Evolutionary conservation across 352 stramenopile genomes (phyloP), one percentile per base, ranked within the genome.

Genomic region (Thalassiosira ordinaria): DNA sequence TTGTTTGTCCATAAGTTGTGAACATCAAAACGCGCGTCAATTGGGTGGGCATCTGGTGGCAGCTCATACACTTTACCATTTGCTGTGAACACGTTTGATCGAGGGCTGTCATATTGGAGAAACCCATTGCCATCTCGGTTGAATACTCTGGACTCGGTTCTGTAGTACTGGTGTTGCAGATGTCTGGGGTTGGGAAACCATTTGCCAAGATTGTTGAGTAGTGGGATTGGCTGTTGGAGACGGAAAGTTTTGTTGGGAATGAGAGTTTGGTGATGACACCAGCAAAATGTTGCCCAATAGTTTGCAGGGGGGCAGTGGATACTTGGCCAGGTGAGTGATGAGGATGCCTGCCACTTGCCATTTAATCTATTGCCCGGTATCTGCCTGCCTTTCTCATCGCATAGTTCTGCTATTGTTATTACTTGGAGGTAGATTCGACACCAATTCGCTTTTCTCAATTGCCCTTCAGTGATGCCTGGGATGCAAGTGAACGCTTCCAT

Each of bases 401-500:
- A n/a, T 8, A 74, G 18, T 8, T 69, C 60, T n/a, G 49, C 20
- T 0, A 74, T 64, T 41, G 64, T 65, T 3, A 65, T 41, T 0
- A 64, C 35, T 1, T 37, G 2, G 0, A 65, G 22, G 37, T 65
- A 65, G 0, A 74, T 0, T 0, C 63, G 6, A 31, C 51, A 55
- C 0, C 33, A 52, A 24, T 72, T 72, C 3, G 51, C 64, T n/a
- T 74, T 53, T 8, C 1, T 16, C 0, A 57, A 24, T 0, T 9
- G 14, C 1, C 24, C 52, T 2, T 1, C 27, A 0, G 64, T 65
- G 22, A 64, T 46, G 0, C 33, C 5, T 29, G 26, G 52, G 33
- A 72, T 62, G 3, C n/a, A n/a, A n/a, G n/a, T n/a, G n/a, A n/a
- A n/a, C 60, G n/a, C 18, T 2, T 52, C 27, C 72, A 81, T 81